These are phyloP conservation scores for Curvularia lunata DNA, from an alignment of 2,329 filamentous ascomycete genomes.

Conservation along the genomic window DNA sequence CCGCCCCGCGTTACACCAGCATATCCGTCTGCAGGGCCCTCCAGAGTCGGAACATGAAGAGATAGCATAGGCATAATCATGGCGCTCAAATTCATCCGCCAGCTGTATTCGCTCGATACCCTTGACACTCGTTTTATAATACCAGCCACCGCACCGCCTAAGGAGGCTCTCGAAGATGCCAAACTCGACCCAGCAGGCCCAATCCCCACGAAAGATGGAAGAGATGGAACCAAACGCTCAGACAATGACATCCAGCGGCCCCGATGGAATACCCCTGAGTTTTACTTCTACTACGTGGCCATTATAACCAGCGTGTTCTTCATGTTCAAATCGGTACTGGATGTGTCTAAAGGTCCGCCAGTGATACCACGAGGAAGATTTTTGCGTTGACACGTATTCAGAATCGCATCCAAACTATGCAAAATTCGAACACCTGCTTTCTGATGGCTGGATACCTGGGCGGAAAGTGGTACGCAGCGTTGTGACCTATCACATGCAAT, in stretches of 20 bases:
- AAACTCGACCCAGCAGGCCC: conserved; percentile 43
- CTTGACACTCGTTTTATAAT: conserved; percentile 76
- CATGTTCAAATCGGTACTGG: conserved; percentile 91
- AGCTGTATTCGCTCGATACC: conserved; percentile 69
- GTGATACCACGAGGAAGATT: background rate
- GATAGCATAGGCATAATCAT: conserved; percentile 35
- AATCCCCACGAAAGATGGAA: conserved; percentile 32
- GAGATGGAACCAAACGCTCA: conserved; percentile 26
- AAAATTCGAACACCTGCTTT: conserved; percentile 73
- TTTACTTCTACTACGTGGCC: conserved; percentile 77
- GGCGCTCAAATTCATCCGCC: conserved; percentile 56
- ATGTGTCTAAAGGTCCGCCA: conserved; percentile 77
- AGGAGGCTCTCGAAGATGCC: conserved; percentile 46
- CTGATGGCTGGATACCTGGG: conserved; percentile 88
- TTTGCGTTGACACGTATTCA: conserved; percentile 46
- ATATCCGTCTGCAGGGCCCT: background rate
- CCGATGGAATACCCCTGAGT: conserved; percentile 87
- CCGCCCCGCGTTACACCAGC: conserved; percentile 15
- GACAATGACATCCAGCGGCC: conserved; percentile 63
- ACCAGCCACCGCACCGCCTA: conserved; percentile 69
- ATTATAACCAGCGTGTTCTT: conserved; percentile 72
- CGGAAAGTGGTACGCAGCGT: conserved; percentile 74
- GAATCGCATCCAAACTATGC: conserved; percentile 81
- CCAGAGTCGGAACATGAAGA: conserved; percentile 27
- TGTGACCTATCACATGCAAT: background rate